Evolutionary conservation across 108 stramenopile species (phyloP), one percentile per base, ranked within the genome.

Genomic region (Bacterosira constricta): DNA sequence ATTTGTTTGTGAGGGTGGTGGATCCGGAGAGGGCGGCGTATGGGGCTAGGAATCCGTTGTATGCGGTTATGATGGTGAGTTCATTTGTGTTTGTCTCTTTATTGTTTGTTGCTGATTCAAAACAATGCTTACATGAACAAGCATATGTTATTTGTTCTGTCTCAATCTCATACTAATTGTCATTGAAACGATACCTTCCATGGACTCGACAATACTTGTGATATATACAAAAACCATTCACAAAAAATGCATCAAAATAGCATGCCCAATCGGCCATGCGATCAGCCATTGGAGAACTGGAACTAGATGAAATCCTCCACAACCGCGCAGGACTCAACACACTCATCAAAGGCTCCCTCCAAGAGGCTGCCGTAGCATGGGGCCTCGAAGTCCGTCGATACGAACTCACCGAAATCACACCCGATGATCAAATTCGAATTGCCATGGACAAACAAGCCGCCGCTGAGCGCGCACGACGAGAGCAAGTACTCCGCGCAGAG

Each of bases 381-480:
- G 98, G 98, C 6, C 69, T 99, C 66, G 96, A 96, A 68, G 88
- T 99, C 9, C 83, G 87, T 15, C 72, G 92, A 27, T 98, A 98
- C 71, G 98, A 99, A 82, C 97, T 99, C 63, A 99, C 97, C 8
- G 98, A 99, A 81, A 96, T 99, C 66, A 90, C 93, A 1, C 98
- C 98, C 7, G 97, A 99, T 78, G 84, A 89, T 50, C 88, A 95
- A 66, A 97, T 99, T 71, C 91, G 94, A 21, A 77, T 96, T 64
- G 96, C 97, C 73, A 97, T 99, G 97, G 98, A 99, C 86, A 97
- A 97, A 62, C 98, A 99, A 71, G 98, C 97, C 1, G 98, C 97
- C 6, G 98, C 98, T 1, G 98, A 99, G 80, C 85, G 98, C 10
- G 89, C 81, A 62, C 75, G 96, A 32, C 85, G 98, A 73, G 96